These are phyloP conservation scores for Fusarium scirpi DNA, from an alignment of 2,329 filamentous ascomycete genomes.

Conservation along the genomic window DNA sequence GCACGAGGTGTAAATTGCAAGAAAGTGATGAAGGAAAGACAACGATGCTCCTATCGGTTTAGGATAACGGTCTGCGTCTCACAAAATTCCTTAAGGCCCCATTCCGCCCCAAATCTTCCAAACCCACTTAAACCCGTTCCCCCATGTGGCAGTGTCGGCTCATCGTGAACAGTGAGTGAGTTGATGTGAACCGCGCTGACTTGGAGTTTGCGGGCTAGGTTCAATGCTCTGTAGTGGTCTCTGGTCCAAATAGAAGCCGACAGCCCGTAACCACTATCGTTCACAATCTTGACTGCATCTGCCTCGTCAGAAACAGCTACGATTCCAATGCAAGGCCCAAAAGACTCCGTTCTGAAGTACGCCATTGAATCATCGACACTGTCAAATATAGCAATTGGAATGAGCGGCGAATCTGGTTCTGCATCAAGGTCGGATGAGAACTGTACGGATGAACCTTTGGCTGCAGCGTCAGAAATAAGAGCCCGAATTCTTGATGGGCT, in stretches of 20 bases:
- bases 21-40: neutral
- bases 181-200: constrained; percentile 76
- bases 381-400: neutral
- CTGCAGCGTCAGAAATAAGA: neutral
- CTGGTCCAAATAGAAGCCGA: constrained; percentile 76
- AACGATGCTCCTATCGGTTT: neutral
- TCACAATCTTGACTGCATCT: constrained; percentile 77
- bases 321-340: constrained; percentile 71
- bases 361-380: neutral
- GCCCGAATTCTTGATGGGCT: neutral
- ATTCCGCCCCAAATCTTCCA: constrained; percentile 62
- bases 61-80: neutral
- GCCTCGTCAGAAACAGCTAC: constrained; percentile 73
- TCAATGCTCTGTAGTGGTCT: constrained; percentile 68
- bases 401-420: neutral
- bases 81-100: constrained; percentile 54
- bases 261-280: constrained; percentile 84
- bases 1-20: neutral
- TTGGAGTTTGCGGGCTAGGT: constrained; percentile 70
- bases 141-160: constrained; percentile 71
- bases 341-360: neutral
- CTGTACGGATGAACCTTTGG: neutral
- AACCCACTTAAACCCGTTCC: constrained; percentile 72
- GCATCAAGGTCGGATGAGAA: neutral
- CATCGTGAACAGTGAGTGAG: constrained; percentile 72